Evolutionary conservation across 164 flowering plant species (phyloP).

Genomic region (Buxus sempervirens): DNA sequence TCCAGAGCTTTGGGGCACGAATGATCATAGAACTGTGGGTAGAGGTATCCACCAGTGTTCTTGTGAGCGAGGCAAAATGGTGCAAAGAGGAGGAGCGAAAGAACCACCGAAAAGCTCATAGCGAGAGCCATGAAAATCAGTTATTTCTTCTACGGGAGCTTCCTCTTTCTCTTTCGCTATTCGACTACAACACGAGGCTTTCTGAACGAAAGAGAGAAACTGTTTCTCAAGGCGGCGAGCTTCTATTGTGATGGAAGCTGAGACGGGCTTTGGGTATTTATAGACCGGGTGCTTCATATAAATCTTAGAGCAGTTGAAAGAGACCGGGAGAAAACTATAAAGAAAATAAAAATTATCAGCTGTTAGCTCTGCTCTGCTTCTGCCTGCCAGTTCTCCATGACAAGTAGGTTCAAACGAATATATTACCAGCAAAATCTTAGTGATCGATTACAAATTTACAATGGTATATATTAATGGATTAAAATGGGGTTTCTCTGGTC

Average conservation of each 20-base stretch:
- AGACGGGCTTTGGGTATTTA: background rate
- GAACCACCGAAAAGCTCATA: constrained; percentile 27
- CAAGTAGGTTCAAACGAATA: background rate
- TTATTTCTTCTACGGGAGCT: too few relatives aligned
- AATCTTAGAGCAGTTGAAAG: too few relatives aligned
- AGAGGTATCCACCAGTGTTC: constrained; percentile 41
- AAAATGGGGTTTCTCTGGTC: too few relatives aligned
- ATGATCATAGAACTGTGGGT: constrained; percentile 78
- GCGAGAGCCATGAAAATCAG: constrained; percentile 36
- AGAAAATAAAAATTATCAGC: background rate
- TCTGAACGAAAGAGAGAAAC: background rate
- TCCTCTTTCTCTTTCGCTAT: background rate
- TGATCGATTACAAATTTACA: too few relatives aligned
- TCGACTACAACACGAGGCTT: background rate
- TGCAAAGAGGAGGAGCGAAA: constrained; percentile 36
- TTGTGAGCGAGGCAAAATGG: constrained; percentile 47
- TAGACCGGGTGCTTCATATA: background rate
- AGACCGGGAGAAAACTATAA: too few relatives aligned
- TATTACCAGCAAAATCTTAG: background rate
- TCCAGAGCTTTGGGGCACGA: constrained; percentile 75
- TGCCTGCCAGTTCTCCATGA: background rate
- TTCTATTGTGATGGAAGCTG: constrained; percentile 1
- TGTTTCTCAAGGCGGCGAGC: background rate
- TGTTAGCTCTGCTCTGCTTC: background rate
- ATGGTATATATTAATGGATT: too few relatives aligned